These are phyloP conservation scores for Lotmaria passim DNA, from an alignment of 208 protist species.

Conservation along the genomic window DNA sequence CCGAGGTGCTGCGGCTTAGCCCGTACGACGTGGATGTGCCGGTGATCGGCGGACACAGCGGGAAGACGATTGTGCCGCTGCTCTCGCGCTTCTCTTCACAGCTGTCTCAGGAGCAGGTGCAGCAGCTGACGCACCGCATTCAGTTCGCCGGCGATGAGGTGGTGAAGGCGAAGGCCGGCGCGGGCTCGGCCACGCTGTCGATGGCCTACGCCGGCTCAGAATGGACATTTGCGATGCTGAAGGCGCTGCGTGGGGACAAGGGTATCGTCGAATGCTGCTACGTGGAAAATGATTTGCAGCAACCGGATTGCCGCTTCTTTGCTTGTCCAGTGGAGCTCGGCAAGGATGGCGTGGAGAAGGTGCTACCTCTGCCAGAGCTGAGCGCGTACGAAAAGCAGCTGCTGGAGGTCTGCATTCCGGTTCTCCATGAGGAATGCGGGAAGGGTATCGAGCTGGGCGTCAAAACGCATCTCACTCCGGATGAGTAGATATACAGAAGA, in stretches of 20 bases:
- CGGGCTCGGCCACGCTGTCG: constrained; percentile 81
- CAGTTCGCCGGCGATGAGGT: constrained; percentile 89
- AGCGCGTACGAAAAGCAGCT: constrained; percentile 66
- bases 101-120: constrained; percentile 67
- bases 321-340: constrained; percentile 83
- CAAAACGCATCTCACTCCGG: constrained; percentile 30
- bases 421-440: constrained; percentile 75
- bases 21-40: constrained; percentile 76
- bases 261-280: constrained; percentile 79
- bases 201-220: constrained; percentile 67
- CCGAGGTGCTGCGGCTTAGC: constrained; percentile 53
- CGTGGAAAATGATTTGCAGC: constrained; percentile 60
- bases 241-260: constrained; percentile 73
- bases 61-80: constrained; percentile 94
- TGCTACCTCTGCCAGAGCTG: constrained; percentile 66
- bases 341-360: constrained; percentile 65
- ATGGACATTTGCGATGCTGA: constrained; percentile 69
- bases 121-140: constrained; percentile 83
- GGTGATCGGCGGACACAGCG: constrained; percentile 95
- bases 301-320: constrained; percentile 74
- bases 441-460: constrained; percentile 72
- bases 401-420: constrained; percentile 72
- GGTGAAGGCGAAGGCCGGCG: constrained; percentile 88
- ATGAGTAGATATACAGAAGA: constrained; percentile 2
- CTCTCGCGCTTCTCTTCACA: constrained; percentile 71